These are phyloP conservation scores for Talaromyces sp. DNA, from an alignment of 2,329 filamentous ascomycete species.

Conservation along the genomic window DNA sequence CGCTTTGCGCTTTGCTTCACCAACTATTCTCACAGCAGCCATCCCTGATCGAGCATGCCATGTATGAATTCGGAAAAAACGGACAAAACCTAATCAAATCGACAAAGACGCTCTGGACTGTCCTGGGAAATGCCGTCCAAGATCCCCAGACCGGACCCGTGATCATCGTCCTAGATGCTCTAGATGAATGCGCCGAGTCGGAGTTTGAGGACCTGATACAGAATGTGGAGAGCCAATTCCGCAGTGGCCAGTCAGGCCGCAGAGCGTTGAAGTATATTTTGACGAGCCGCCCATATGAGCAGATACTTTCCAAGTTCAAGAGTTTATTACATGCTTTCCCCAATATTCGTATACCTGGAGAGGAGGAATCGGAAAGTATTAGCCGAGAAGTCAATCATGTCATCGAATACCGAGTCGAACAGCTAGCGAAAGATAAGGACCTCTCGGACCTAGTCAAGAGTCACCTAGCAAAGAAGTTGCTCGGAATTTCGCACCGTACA, in stretches of 20 bases:
- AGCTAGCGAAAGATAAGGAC: conserved; percentile 16
- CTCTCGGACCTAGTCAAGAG: conserved; percentile 6
- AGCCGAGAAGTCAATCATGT: conserved; percentile 33
- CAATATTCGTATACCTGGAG: conserved; percentile 32
- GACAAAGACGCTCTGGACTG: conserved; percentile 27
- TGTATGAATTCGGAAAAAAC: conserved; percentile 19
- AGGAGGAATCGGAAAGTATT: conserved; percentile 33
- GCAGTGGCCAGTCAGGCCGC: neutral
- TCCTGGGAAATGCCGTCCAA: conserved; percentile 23
- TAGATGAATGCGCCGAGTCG: conserved; percentile 34
- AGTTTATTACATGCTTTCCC: conserved; percentile 18
- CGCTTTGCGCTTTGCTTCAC: conserved; percentile 39
- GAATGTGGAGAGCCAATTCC: neutral
- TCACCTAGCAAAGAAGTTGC: conserved; percentile 11
- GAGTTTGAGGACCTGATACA: conserved; percentile 20
- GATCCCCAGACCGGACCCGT: conserved; percentile 26
- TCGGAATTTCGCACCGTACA: conserved; percentile 23
- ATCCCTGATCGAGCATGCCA: conserved; percentile 29
- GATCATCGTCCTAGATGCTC: conserved; percentile 36
- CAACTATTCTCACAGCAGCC: conserved; percentile 33
- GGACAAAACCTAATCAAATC: conserved; percentile 22
- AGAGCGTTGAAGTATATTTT: conserved; percentile 31
- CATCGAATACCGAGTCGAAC: conserved; percentile 24
- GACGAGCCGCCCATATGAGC: conserved; percentile 32
- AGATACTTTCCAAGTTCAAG: conserved; percentile 24